phyloP scores from a whole-genome alignment of 1,284 basidiomycete genomes.

The Leccinum griseonigrum region DNA sequence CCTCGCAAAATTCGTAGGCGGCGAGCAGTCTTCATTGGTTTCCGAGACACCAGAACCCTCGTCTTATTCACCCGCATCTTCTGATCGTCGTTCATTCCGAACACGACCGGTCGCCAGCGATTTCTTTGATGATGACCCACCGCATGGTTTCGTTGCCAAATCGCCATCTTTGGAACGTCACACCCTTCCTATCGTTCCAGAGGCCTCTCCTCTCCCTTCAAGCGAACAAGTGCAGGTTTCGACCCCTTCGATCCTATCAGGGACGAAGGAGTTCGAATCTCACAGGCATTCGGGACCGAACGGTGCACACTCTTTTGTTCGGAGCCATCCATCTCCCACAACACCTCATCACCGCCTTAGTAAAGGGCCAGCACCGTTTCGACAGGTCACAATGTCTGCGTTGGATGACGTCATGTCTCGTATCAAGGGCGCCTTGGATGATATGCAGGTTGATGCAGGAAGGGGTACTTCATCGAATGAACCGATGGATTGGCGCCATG shows the following conservation, averaged over 20 bases:
- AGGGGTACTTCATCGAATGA: slow-evolving; percentile 21
- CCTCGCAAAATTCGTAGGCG: slow-evolving; percentile 62
- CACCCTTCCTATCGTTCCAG: slow-evolving; percentile 19
- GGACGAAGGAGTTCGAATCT: slow-evolving; percentile 19
- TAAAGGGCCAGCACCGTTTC: slow-evolving; percentile 41
- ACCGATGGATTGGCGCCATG: slow-evolving; percentile 17
- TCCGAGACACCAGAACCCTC: slow-evolving; percentile 15
- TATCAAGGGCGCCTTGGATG: slow-evolving; percentile 81
- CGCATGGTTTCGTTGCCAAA: slow-evolving; percentile 38
- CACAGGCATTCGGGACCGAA: slow-evolving; percentile 21
- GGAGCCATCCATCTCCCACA: slow-evolving; percentile 20
- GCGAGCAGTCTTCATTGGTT: slow-evolving; percentile 19
- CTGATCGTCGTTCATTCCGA: slow-evolving; percentile 22
- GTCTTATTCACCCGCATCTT: slow-evolving; percentile 17
- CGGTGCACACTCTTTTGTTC: slow-evolving; percentile 12
- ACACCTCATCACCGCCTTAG: slow-evolving; percentile 28
- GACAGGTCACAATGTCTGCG: slow-evolving; percentile 70
- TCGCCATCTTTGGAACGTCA: slow-evolving; percentile 20
- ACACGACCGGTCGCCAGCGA: slow-evolving; percentile 60
- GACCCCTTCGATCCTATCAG: slow-evolving; percentile 7
- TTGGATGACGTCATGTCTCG: slow-evolving; percentile 85
- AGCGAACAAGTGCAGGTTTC: slow-evolving; percentile 10
- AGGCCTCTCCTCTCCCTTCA: slow-evolving; percentile 11
- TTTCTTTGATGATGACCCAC: slow-evolving; percentile 56
- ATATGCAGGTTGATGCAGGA: slow-evolving; percentile 52